Evolutionary conservation across 2,329 filamentous ascomycete genomes (phyloP), one percentile per base, ranked within the genome.

Genomic region (Pyrenochaeta sp.): DNA sequence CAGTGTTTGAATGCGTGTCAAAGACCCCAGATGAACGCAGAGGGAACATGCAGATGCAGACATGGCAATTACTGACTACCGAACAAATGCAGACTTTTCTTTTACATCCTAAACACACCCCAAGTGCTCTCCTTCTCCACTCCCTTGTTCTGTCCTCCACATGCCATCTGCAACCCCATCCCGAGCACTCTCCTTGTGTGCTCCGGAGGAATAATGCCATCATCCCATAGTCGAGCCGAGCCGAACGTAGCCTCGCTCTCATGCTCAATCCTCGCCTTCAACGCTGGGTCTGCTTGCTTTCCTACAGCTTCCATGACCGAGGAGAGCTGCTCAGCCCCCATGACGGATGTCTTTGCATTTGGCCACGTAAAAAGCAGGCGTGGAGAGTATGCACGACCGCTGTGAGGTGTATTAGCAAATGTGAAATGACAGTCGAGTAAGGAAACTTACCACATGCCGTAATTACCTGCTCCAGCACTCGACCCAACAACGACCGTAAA

Each of bases 291-390:
- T 1, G 87, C 88, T 54, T 86, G 86, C 77, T 90, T 90, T 7
- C 94, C 93, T 0, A 99, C 94, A 1, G 93, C 90, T 78, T 92
- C 91, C 95, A 99, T 98, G 57, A 99, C 95, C 3, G 89, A 86
- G 7, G 89, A 89, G 31, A 99, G 82, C 80, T 98, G 94, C 78
- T 97, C 94, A 35, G 90, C 85, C 17, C 95, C 95, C 95, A 99
- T 99, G 66, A 99, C 93, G 29, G 91, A 91, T 45, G 97, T 92
- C 71, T 90, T 90, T n/a, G 95, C 92, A 66, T 96, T 97, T 35
- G 95, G 95, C 95, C 95, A 99, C 83, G 94, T 96, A 87, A 92
- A 97, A 56, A 98, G 78, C 75, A 98, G 92, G 11, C 92, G 83
- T 0, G 94, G 94, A n/a, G 86, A 87, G 77, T 97, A 99, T 1